These are phyloP conservation scores for Ramaria sp. DNA, from an alignment of 768 basidiomycete genomes.

Conservation along the genomic window DNA sequence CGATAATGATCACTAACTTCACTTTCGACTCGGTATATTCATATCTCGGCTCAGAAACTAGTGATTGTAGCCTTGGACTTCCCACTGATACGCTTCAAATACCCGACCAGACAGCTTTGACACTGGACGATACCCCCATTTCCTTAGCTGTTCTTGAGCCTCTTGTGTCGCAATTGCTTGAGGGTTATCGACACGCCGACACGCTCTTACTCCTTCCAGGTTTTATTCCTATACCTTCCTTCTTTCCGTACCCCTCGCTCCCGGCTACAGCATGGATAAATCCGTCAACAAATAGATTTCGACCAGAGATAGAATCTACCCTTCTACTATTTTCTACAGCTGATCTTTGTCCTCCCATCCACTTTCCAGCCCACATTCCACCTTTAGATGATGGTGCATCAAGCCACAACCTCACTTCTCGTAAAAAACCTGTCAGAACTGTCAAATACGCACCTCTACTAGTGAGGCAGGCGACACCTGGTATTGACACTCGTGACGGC, in stretches of 20 bases:
- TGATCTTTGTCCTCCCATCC: conserved; percentile 31
- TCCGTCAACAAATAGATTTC: conserved; percentile 32
- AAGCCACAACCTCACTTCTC: conserved; percentile 1
- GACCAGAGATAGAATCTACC: conserved; percentile 29
- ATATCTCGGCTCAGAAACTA: conserved; percentile 49
- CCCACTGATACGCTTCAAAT: neutral
- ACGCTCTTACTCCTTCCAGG: conserved; percentile 63
- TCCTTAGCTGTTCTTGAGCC: conserved; percentile 37
- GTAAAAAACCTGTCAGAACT: conserved; percentile 21
- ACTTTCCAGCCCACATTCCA: conserved; percentile 20
- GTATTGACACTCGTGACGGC: conserved; percentile 41
- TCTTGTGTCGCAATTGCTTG: conserved; percentile 50
- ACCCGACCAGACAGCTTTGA: neutral
- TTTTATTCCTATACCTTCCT: conserved; percentile 67
- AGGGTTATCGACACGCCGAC: conserved; percentile 62
- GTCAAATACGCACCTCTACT: conserved; percentile 53
- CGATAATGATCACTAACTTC: conserved; percentile 69
- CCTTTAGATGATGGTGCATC: neutral
- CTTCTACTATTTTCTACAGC: conserved; percentile 19
- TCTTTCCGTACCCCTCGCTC: conserved; percentile 37
- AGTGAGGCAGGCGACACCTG: conserved; percentile 44
- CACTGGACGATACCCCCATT: conserved; percentile 41
- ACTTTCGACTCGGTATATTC: conserved; percentile 79
- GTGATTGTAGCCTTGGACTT: conserved; percentile 23
- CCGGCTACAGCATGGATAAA: conserved; percentile 61